Conservation (phyloP, 2,329 filamentous ascomycete genomes). For the Berkeleyomyces basicola region DNA sequence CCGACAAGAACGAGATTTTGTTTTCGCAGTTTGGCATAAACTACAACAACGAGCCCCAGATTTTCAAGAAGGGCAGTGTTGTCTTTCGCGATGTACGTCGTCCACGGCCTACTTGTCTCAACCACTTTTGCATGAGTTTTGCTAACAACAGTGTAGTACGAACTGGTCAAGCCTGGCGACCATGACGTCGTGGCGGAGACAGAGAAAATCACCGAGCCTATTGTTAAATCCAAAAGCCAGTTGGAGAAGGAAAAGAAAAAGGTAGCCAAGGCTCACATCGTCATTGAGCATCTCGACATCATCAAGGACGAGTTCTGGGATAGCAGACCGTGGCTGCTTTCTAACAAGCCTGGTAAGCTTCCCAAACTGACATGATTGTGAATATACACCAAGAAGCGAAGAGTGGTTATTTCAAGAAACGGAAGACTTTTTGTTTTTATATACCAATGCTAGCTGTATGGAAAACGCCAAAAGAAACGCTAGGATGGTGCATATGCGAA, state of each 20-base stretch:
- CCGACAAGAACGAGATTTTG: slow-evolving; percentile 91
- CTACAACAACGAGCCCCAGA: slow-evolving; percentile 90
- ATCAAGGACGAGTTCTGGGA: slow-evolving; percentile 95
- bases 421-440: neutral
- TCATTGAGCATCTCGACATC: slow-evolving; percentile 77
- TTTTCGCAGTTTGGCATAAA: slow-evolving; percentile 83
- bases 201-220: slow-evolving; percentile 31
- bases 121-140: neutral
- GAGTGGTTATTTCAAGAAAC: neutral
- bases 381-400: neutral
- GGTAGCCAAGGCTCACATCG: slow-evolving; percentile 61
- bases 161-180: slow-evolving; percentile 44
- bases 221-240: slow-evolving; percentile 58
- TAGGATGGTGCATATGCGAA: neutral
- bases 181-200: slow-evolving; percentile 30
- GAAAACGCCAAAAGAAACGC: neutral
- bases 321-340: slow-evolving; percentile 65
- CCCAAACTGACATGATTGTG: slow-evolving; percentile 30
- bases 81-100: slow-evolving; percentile 59
- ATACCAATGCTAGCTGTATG: neutral
- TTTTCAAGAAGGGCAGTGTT: slow-evolving; percentile 86
- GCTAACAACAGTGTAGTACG: slow-evolving; percentile 35
- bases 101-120: too few species aligned
- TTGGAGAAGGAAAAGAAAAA: slow-evolving; percentile 69
- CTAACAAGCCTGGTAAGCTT: slow-evolving; percentile 54